These are phyloP conservation scores for Gossypium ekmanianum DNA, from an alignment of 345 rosid genomes.

Conservation along the genomic window DNA sequence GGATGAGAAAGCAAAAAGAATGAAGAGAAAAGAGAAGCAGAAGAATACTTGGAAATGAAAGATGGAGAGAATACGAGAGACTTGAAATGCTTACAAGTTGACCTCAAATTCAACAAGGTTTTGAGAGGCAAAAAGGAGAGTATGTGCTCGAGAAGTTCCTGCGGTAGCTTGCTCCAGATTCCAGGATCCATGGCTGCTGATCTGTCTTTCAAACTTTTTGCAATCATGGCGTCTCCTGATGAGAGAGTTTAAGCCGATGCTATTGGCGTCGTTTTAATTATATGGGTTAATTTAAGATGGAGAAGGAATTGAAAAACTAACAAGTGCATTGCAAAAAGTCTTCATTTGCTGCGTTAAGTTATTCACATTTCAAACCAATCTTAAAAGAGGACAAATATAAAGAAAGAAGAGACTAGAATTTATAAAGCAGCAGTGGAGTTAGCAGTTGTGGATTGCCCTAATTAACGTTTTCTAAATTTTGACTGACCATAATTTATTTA, in stretches of 20 bases:
- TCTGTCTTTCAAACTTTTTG: neutral
- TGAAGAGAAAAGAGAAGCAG: conserved; percentile 47
- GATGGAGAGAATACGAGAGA: conserved; percentile 51
- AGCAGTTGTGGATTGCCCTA: neutral
- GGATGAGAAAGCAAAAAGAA: conserved; percentile 80
- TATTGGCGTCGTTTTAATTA: conserved; percentile 14
- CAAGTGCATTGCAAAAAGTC: neutral
- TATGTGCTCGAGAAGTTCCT: conserved; percentile 58
- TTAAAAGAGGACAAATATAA: too few relatives aligned
- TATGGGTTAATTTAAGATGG: neutral
- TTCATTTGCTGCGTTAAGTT: neutral
- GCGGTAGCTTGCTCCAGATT: conserved; percentile 72
- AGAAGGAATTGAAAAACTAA: neutral
- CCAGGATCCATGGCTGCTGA: conserved; percentile 57
- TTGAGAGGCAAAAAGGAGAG: conserved; percentile 59
- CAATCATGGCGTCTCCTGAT: neutral
- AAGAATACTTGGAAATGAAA: conserved; percentile 49
- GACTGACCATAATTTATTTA: neutral
- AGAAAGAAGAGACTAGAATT: neutral
- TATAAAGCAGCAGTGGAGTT: neutral
- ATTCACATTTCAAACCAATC: neutral
- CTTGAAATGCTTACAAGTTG: conserved; percentile 62
- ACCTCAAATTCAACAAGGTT: conserved; percentile 48
- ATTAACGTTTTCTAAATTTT: neutral
- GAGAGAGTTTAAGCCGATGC: conserved; percentile 7